Evolutionary conservation across 192 early-diverging fungal genomes (phyloP), one percentile per base, ranked within the genome.

Genomic region (Entomortierella chlamydospora): DNA sequence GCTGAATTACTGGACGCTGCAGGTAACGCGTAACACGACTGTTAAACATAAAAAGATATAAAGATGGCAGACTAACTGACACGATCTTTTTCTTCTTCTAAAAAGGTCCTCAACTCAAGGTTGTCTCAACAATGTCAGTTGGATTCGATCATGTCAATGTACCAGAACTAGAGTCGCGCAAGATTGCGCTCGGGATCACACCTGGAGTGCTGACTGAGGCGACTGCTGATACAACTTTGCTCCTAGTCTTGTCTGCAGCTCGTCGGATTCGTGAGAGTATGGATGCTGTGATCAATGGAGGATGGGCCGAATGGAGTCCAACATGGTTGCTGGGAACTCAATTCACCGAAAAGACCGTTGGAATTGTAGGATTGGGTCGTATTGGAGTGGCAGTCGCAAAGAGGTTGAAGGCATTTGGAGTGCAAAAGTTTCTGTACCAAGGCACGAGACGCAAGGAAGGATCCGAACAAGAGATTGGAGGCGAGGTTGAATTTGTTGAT

Each of bases 141-240:
- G 95, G 95, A 22, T 92, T 89, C 80, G 94, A 96, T 62, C 95
- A 96, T 64, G 89, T 96, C 23, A 90, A 92, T 65, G 60, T 88
- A 0, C 62, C 60, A 7, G 88, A 83, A 9, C 66, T 90, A 20
- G 72, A 87, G 23, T 80, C 81, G 10, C 83, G 86, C 22, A 82
- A 82, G 2, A 76, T 95, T n/a, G 47, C 53, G 20, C 64, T 97
- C 8, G 95, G 95, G 6, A 88, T 93, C 70, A 97, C 96, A 1
- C 94, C 96, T 7, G 92, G 92, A 58, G 96, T 96, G 1, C 83
- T 96, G 42, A 97, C 96, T 0, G 94, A 95, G 62, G 95, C 95
- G 0, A 93, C 92, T 15, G 96, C 96, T 7, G 95, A 96, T 42
- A 84, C 93, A 7, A 90, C 93, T 0, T 85, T 92, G 5, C 83